A percentile compares a stretch with the other conserved stretches of the same genome.
phyloP scores from a whole-genome alignment of 768 basidiomycete species.

The Royoungia palumana region DNA sequence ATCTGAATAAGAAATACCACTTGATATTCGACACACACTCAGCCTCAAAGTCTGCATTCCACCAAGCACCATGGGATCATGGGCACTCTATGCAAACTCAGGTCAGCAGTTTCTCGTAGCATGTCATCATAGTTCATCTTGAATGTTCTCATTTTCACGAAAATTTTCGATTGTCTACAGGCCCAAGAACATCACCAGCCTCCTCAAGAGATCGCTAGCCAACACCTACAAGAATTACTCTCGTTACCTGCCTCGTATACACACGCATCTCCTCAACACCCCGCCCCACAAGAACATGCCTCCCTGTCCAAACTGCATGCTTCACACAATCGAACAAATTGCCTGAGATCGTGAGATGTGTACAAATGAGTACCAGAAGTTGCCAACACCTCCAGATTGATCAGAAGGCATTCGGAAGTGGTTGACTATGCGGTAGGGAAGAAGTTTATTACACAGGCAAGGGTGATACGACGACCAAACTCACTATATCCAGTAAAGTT shows the following conservation, averaged over 20 bases:
- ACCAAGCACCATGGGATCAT: too few relatives aligned
- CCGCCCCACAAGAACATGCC: not conserved
- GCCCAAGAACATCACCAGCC: not conserved
- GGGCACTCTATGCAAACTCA: not conserved
- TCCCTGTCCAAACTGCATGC: too few relatives aligned
- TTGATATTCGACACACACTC: too few relatives aligned
- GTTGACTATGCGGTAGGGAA: constrained; percentile 15
- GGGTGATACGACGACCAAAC: not conserved
- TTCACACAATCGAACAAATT: too few relatives aligned
- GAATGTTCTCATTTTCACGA: not conserved
- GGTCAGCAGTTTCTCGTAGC: constrained; percentile 2
- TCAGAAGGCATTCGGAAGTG: constrained; percentile 29
- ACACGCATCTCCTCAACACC: not conserved
- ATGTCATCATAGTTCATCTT: not conserved
- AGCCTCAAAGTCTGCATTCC: not conserved
- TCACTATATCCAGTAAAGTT: constrained; percentile 30
- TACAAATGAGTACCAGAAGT: constrained; percentile 28
- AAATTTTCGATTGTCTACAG: not conserved
- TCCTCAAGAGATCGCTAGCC: constrained; percentile 14
- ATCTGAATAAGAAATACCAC: too few relatives aligned
- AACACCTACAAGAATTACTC: constrained; percentile 26
- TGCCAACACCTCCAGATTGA: constrained; percentile 25
- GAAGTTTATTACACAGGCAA: not conserved
- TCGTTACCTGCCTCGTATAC: constrained; percentile 7
- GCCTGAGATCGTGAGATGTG: too few relatives aligned